Evolutionary conservation across 2,329 filamentous ascomycete genomes (phyloP).

Genomic region (Curvularia verruculosa): DNA sequence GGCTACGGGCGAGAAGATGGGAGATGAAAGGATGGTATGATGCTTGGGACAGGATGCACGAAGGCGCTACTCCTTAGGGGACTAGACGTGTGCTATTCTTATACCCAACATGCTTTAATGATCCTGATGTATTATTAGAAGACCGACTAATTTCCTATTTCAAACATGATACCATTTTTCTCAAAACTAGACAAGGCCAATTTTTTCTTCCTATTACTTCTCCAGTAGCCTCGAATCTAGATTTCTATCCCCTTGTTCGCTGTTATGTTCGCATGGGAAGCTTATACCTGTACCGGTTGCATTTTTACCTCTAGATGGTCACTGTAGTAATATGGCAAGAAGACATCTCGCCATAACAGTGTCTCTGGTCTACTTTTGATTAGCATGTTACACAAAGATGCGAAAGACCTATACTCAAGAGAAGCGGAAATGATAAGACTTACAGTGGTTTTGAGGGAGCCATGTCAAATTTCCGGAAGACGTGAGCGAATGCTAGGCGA

Average conservation of each 20-base stretch:
- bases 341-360: constrained; percentile 30
- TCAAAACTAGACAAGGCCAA: neutral
- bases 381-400: constrained; percentile 2
- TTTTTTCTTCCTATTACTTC: neutral
- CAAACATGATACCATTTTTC: neutral
- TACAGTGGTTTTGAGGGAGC: constrained; percentile 29
- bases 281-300: constrained; percentile 7
- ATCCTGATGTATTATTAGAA: neutral
- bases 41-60: constrained; percentile 15
- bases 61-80: neutral
- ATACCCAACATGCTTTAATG: neutral
- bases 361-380: constrained; percentile 22
- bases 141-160: neutral
- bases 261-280: neutral
- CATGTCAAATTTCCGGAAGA: constrained; percentile 42
- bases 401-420: neutral
- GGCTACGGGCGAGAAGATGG: constrained; percentile 44
- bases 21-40: constrained; percentile 50
- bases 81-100: neutral
- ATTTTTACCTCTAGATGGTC: constrained; percentile 28
- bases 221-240: neutral
- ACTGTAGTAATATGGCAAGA: constrained; percentile 31
- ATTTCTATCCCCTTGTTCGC: neutral
- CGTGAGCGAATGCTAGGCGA: constrained; percentile 38
- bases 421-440: constrained; percentile 2